Percentiles rank a stretch among this genome's conserved stretches.
phyloP scores from a whole-genome alignment of 345 rosid species.

The sweet orange (Citrus sinensis) region DVS_A1.0 CM039168.1:25299501-25300000 shows the following conservation, averaged over 20 bases:
- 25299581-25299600: slow-evolving; percentile 78
- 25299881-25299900: slow-evolving; percentile 43
- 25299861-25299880: slow-evolving; percentile 20
- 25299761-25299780: slow-evolving; percentile 52
- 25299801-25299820: slow-evolving; percentile 87
- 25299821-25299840: slow-evolving; percentile 76
- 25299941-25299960: slow-evolving; percentile 75
- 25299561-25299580: slow-evolving; percentile 93
- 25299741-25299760: neutral
- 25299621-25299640: slow-evolving; percentile 92
- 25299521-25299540: slow-evolving; percentile 71
- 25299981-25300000: slow-evolving; percentile 86
- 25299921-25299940: slow-evolving; percentile 64
- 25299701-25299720: slow-evolving; percentile 93
- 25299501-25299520: slow-evolving; percentile 87
- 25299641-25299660: slow-evolving; percentile 67
- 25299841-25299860: slow-evolving; percentile 23
- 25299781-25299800: slow-evolving; percentile 88
- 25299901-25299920: slow-evolving; percentile 63
- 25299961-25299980: slow-evolving; percentile 49
- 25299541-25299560: slow-evolving; percentile 98
- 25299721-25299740: slow-evolving; percentile 50
- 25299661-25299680: slow-evolving; percentile 83
- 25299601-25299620: slow-evolving; percentile 69
- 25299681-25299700: slow-evolving; percentile 74